phyloP scores from a whole-genome alignment of 176 grass and related monocot species.

The Avena sativa region DNA sequence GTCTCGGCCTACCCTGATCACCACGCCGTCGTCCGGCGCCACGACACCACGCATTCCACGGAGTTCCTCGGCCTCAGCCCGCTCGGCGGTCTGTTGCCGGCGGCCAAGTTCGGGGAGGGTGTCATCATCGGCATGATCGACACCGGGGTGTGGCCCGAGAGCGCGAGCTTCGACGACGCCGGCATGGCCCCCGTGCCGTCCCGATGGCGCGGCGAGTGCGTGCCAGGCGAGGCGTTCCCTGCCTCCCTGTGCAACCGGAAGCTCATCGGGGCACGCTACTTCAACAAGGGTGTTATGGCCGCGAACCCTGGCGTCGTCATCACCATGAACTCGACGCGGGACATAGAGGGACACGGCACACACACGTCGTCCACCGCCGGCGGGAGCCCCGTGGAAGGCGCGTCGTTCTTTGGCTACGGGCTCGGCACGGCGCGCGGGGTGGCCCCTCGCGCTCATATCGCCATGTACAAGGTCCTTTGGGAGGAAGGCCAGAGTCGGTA shows the following conservation, averaged over 20 bases:
- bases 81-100: slow-evolving; percentile 31
- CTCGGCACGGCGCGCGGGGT: slow-evolving; percentile 55
- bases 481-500: slow-evolving; percentile 25
- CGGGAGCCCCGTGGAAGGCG: slow-evolving; percentile 47
- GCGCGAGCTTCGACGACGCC: slow-evolving; percentile 49
- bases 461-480: slow-evolving; percentile 80
- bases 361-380: slow-evolving; percentile 71
- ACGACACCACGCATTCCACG: slow-evolving; percentile 60
- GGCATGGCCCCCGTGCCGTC: slow-evolving; percentile 42
- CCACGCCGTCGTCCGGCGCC: neutral
- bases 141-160: slow-evolving; percentile 57
- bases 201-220: slow-evolving; percentile 56
- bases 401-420: slow-evolving; percentile 71
- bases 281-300: slow-evolving; percentile 62
- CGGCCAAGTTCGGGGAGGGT: slow-evolving; percentile 47
- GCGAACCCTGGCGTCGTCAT: slow-evolving; percentile 50
- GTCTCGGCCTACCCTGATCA: slow-evolving; percentile 46
- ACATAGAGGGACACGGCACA: slow-evolving; percentile 72
- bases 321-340: slow-evolving; percentile 61
- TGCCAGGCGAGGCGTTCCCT: slow-evolving; percentile 50
- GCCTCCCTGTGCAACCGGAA: slow-evolving; percentile 67
- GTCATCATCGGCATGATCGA: slow-evolving; percentile 67
- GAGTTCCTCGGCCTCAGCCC: slow-evolving; percentile 50
- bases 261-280: slow-evolving; percentile 76
- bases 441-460: slow-evolving; percentile 61